A percentile compares a stretch with the other conserved stretches of the same genome.
These are phyloP conservation scores for Quercus tomentella DNA, from an alignment of 331 rosid genomes.

Conservation along the genomic window DNA sequence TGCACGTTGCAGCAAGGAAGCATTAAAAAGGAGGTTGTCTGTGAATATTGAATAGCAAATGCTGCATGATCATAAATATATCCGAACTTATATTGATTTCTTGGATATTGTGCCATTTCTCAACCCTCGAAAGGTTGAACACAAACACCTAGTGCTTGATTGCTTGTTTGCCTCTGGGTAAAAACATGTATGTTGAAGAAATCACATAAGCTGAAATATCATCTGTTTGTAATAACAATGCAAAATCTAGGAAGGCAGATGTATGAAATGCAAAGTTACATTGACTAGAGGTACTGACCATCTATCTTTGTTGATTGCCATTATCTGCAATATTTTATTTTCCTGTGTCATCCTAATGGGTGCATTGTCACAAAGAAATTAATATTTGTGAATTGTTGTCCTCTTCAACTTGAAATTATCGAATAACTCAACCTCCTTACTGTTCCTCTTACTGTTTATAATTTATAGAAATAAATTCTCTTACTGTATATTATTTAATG, in stretches of 20 bases:
- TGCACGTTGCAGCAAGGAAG: background rate
- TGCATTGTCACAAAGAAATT: background rate
- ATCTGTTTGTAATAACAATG: background rate
- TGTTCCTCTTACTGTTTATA: background rate
- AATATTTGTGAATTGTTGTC: background rate
- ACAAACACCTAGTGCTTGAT: background rate
- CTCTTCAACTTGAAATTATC: background rate
- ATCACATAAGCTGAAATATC: background rate
- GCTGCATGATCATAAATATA: background rate
- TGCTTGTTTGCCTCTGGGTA: background rate
- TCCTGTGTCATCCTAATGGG: background rate
- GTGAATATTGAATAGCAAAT: background rate
- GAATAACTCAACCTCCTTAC: background rate
- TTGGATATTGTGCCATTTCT: background rate
- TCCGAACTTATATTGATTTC: background rate
- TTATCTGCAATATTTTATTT: background rate
- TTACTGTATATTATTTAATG: too few relatives aligned
- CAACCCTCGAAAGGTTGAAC: background rate
- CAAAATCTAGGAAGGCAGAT: background rate
- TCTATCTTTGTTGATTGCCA: background rate
- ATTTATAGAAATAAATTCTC: too few relatives aligned
- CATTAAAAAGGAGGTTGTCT: background rate
- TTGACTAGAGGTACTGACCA: background rate
- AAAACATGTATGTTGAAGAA: background rate
- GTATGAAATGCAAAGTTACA: background rate